phyloP scores from a whole-genome alignment of 2,329 filamentous ascomycete species.

The Alternaria solani region DNA sequence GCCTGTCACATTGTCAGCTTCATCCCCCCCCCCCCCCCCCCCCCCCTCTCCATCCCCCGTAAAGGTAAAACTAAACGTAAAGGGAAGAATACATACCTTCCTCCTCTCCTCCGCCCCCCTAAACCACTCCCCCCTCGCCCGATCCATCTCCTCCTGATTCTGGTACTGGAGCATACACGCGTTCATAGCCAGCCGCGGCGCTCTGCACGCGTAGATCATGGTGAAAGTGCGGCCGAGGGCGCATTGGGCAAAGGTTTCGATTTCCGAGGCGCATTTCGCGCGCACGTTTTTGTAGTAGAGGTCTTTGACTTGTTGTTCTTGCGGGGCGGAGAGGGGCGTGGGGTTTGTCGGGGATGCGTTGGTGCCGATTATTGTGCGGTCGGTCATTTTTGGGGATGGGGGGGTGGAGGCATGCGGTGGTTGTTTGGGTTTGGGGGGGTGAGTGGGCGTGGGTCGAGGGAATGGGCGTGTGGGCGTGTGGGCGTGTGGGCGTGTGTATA shows the following conservation, averaged over 20 bases:
- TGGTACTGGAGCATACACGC: constrained; percentile 89
- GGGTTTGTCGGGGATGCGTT: constrained; percentile 41
- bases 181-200: constrained; percentile 87
- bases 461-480: not conserved
- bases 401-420: too few species aligned
- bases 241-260: constrained; percentile 82
- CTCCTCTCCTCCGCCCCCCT: constrained; percentile 74
- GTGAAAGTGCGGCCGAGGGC: constrained; percentile 85
- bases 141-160: constrained; percentile 84
- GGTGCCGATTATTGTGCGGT: constrained; percentile 31
- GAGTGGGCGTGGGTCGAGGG: too few species aligned
- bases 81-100: constrained; percentile 6
- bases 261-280: constrained; percentile 75
- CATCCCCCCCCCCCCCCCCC: too few species aligned
- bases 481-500: not conserved
- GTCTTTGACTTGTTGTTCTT: constrained; percentile 72
- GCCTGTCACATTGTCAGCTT: constrained; percentile 52
- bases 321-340: constrained; percentile 79
- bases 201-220: constrained; percentile 84
- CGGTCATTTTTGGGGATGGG: constrained; percentile 22
- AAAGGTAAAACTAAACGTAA: too few species aligned
- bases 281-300: constrained; percentile 83
- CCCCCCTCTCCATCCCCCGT: too few species aligned
- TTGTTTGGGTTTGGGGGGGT: too few species aligned
- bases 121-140: constrained; percentile 94